Base-by-base conservation (phyloP, 1,139 yeast species). In the Candida neerlandica region DNA sequence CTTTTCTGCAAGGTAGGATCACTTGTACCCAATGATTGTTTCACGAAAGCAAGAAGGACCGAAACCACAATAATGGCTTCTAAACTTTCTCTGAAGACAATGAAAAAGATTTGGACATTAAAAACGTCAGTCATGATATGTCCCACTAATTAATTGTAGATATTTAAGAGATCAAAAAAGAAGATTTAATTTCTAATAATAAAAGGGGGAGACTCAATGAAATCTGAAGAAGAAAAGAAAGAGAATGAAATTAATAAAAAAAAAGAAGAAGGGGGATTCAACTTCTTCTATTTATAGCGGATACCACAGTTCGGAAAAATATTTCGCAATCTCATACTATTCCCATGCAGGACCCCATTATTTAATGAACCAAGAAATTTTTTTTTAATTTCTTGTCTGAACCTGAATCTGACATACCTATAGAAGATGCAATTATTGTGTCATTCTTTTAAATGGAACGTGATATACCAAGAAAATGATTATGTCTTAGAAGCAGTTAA, bases 21-120 rank as follows among this genome's bases (percentile, higher is more conserved):
- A 21, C 69, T 69, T 45, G 86, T 23, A 23, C 27, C 88, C 51
- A 86, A 75, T 62, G 89, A 86, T 70, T 89, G 96, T 65, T 86
- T 89, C 52, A 90, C 81, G 69, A 90, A 90, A 14, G 96, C 91
- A 51, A 90, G 76, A 51, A 90, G 76, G 44, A 91, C 96, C 6
- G 97, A 88, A 48, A 90, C 85, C 54, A 90, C 90, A 53, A 90
- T 81, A 39, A 90, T 81, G 46, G 96, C 96, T 71, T 90, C 97
- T 53, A 90, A 75, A 3, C 95, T 77, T 70, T 90, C 97, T 70
- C 97, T 81, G 60, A 91, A 80, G 51, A 89, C 89, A 59, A 91
- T 86, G 73, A 90, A 89, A 71, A 89, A 90, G 55, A 78, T 71
- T 57, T 76, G 77, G 40, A 77, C 81, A 63, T 76, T 78, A 59